These are phyloP conservation scores for Leucoagaricus sp. DNA, from an alignment of 1,284 basidiomycete species.

Conservation along the genomic window DNA sequence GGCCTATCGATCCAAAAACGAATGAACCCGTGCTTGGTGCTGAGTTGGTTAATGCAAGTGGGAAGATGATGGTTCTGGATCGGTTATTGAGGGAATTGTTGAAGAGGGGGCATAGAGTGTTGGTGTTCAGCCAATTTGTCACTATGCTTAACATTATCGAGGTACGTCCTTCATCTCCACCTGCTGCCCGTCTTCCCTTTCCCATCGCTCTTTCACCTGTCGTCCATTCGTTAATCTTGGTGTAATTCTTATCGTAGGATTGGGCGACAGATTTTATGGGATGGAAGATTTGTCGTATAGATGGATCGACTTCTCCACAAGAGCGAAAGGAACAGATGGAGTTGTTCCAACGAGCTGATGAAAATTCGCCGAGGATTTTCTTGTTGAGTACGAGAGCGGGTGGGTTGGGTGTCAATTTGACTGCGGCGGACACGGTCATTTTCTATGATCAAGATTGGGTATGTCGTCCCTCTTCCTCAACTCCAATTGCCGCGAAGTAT, in stretches of 20 bases:
- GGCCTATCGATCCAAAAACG: slow-evolving; percentile 74
- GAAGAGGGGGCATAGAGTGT: slow-evolving; percentile 81
- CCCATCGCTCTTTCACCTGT: too few relatives aligned
- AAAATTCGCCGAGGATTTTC: slow-evolving; percentile 79
- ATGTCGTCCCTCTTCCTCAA: slow-evolving; percentile 26
- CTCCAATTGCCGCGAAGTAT: not conserved
- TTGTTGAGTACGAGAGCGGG: slow-evolving; percentile 92
- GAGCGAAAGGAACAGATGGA: slow-evolving; percentile 86
- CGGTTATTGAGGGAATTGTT: slow-evolving; percentile 88
- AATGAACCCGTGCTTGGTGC: slow-evolving; percentile 65
- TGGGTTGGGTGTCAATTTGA: slow-evolving; percentile 90
- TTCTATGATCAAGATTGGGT: slow-evolving; percentile 98
- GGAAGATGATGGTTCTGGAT: slow-evolving; percentile 97
- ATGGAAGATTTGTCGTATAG: slow-evolving; percentile 87
- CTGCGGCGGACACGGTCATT: slow-evolving; percentile 92
- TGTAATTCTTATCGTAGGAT: slow-evolving; percentile 48
- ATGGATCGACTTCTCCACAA: slow-evolving; percentile 80
- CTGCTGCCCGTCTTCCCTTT: not conserved
- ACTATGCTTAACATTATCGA: slow-evolving; percentile 96
- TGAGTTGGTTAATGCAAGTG: slow-evolving; percentile 82
- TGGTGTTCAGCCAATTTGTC: slow-evolving; percentile 95
- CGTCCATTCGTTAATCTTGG: not conserved
- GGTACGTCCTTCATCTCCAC: slow-evolving; percentile 39
- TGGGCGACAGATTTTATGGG: slow-evolving; percentile 85
- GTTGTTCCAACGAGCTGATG: slow-evolving; percentile 74